phyloP scores from a whole-genome alignment of 306 rosid genomes.

The Sophora flavescens region DNA sequence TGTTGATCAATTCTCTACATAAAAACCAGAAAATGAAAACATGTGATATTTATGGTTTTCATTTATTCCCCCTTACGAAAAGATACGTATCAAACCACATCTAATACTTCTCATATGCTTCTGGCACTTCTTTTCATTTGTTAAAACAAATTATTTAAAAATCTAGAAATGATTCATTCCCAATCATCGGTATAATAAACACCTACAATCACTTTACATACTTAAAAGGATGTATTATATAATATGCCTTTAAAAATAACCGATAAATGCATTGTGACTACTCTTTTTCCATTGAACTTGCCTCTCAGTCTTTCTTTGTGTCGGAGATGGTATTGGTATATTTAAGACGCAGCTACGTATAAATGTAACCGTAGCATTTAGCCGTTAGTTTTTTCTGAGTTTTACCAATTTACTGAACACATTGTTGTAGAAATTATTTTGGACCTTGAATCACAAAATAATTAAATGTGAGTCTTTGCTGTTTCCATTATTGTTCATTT shows the following conservation, averaged over 20 bases:
- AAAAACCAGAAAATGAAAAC: conserved; percentile 25
- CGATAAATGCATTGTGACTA: neutral
- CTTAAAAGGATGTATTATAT: conserved; percentile 9
- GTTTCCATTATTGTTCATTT: conserved; percentile 22
- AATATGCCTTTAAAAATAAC: neutral
- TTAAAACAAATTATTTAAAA: neutral
- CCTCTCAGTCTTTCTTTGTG: neutral
- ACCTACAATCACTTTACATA: neutral
- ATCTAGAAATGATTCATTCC: neutral
- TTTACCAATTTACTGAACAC: conserved; percentile 19
- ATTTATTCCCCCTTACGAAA: neutral
- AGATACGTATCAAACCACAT: neutral
- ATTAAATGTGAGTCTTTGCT: conserved; percentile 3
- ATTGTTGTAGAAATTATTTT: conserved; percentile 28
- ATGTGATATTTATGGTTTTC: conserved; percentile 20
- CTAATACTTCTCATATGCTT: conserved; percentile 1
- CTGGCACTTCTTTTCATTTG: conserved; percentile 3
- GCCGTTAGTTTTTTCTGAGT: neutral
- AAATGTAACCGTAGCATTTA: neutral
- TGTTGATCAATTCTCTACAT: neutral
- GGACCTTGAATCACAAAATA: conserved; percentile 25
- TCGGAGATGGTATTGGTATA: conserved; percentile 17
- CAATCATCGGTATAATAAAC: conserved; percentile 12
- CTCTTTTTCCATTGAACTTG: neutral
- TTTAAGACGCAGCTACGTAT: conserved; percentile 10